A percentile compares a stretch with the other conserved stretches of the same genome.
Conservation (phyloP, 2,329 filamentous ascomycete genomes). For the Claviceps sp. region DNA sequence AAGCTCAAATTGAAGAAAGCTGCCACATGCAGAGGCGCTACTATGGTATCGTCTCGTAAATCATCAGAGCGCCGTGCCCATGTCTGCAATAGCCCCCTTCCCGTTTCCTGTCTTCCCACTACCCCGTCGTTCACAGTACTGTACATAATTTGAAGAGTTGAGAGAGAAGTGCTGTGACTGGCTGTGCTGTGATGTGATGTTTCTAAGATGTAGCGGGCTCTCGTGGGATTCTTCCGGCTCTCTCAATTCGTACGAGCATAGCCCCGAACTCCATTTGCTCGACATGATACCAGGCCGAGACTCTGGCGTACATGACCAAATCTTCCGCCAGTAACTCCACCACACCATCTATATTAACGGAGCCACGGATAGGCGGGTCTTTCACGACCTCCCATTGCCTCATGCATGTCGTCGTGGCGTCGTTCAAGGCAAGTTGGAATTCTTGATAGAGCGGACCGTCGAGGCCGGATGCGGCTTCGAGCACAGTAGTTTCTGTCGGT, state of each 20-base stretch:
- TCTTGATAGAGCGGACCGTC: conserved; percentile 21
- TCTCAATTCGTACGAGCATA: conserved; percentile 6
- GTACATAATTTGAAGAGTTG: neutral
- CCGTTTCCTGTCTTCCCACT: neutral
- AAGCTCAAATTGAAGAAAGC: neutral
- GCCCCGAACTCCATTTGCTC: conserved; percentile 32
- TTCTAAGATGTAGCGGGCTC: conserved; percentile 18
- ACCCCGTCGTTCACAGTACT: neutral
- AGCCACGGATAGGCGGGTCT: conserved; percentile 34
- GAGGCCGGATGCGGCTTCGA: conserved; percentile 15
- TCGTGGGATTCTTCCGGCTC: conserved; percentile 17
- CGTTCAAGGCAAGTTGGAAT: conserved; percentile 19
- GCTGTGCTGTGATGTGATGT: neutral
- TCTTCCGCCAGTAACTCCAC: conserved; percentile 37
- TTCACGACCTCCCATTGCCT: conserved; percentile 34
- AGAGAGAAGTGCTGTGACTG: neutral
- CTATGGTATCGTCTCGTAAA: conserved; percentile 16
- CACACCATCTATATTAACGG: conserved; percentile 38
- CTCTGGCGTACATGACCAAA: conserved; percentile 36
- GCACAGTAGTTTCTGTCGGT: conserved; percentile 13
- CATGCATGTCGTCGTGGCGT: conserved; percentile 21
- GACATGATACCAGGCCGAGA: conserved; percentile 41
- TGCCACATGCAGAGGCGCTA: neutral
- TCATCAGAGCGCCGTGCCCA: conserved; percentile 6
- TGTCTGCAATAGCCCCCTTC: neutral